A percentile compares a stretch with the other conserved stretches of the same genome.
Evolutionary conservation across 805 yeast species (phyloP).

Genomic region (Metschnikowia santaceciliae): DNA sequence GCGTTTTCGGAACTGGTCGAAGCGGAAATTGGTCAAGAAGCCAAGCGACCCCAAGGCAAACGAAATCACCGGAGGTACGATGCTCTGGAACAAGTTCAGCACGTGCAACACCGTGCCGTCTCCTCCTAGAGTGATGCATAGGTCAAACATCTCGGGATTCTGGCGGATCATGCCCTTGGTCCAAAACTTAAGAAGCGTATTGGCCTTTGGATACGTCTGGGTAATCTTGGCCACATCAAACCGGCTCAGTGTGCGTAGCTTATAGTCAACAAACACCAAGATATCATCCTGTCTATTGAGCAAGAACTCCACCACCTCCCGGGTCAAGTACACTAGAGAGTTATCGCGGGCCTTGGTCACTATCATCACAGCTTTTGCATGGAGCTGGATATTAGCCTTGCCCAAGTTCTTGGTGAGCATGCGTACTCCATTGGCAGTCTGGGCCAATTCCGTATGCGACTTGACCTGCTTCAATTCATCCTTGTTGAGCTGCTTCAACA

Average conservation of each 20-base stretch:
- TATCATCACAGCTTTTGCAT: slow-evolving; percentile 67
- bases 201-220: slow-evolving; percentile 44
- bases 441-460: slow-evolving; percentile 72
- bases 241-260: slow-evolving; percentile 55
- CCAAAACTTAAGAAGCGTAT: slow-evolving; percentile 62
- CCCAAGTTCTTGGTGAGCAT: slow-evolving; percentile 67
- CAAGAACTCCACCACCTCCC: slow-evolving; percentile 79
- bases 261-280: slow-evolving; percentile 69
- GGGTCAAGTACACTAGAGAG: slow-evolving; percentile 66
- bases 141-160: slow-evolving; percentile 40
- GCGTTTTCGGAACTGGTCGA: slow-evolving; percentile 62
- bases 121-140: slow-evolving; percentile 44
- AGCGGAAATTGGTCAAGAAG: slow-evolving; percentile 69
- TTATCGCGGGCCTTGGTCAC: slow-evolving; percentile 90
- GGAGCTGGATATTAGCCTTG: slow-evolving; percentile 67
- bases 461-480: slow-evolving; percentile 52
- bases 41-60: slow-evolving; percentile 44
- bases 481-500: slow-evolving; percentile 25
- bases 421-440: slow-evolving; percentile 78
- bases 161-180: slow-evolving; percentile 49
- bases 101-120: slow-evolving; percentile 45
- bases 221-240: slow-evolving; percentile 57
- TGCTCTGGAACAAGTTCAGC: slow-evolving; percentile 39
- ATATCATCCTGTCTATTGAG: slow-evolving; percentile 37
- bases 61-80: slow-evolving; percentile 46